These are phyloP conservation scores for Lecanicillium sp. DNA, from an alignment of 2,329 filamentous ascomycete species.

Conservation along the genomic window DNA sequence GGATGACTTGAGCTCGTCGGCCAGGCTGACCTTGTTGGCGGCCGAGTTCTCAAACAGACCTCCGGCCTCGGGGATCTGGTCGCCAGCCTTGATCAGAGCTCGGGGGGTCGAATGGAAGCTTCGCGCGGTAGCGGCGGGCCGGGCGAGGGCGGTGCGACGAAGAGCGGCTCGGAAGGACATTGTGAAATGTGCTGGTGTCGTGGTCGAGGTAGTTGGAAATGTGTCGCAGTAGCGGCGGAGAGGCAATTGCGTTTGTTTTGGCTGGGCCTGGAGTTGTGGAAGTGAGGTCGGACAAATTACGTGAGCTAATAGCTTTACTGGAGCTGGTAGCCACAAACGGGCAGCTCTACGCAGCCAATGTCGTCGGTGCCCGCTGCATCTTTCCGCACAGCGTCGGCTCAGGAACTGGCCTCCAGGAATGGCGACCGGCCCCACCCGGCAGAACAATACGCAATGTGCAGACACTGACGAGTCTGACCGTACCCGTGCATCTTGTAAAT, in stretches of 20 bases:
- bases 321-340: background rate
- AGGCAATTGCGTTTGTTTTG: conserved; percentile 4
- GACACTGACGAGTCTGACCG: too few species aligned
- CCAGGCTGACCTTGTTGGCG: conserved; percentile 82
- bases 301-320: background rate
- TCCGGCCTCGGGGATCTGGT: conserved; percentile 68
- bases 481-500: too few species aligned
- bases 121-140: conserved; percentile 20
- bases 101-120: conserved; percentile 58
- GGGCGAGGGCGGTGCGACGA: conserved; percentile 22
- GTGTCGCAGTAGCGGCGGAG: conserved; percentile 3
- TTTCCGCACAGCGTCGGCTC: too few species aligned
- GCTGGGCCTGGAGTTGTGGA: background rate
- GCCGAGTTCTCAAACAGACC: conserved; percentile 79
- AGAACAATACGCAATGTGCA: too few species aligned
- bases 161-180: conserved; percentile 30
- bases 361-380: too few species aligned
- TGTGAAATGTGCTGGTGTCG: background rate
- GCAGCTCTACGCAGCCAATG: background rate
- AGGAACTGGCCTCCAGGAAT: too few species aligned
- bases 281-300: background rate
- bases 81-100: conserved; percentile 65
- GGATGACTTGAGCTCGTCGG: conserved; percentile 61
- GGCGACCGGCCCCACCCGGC: too few species aligned
- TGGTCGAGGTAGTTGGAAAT: background rate